These are phyloP conservation scores for Clarireedia hainanense DNA, from an alignment of 2,329 filamentous ascomycete species.

Conservation along the genomic window DNA sequence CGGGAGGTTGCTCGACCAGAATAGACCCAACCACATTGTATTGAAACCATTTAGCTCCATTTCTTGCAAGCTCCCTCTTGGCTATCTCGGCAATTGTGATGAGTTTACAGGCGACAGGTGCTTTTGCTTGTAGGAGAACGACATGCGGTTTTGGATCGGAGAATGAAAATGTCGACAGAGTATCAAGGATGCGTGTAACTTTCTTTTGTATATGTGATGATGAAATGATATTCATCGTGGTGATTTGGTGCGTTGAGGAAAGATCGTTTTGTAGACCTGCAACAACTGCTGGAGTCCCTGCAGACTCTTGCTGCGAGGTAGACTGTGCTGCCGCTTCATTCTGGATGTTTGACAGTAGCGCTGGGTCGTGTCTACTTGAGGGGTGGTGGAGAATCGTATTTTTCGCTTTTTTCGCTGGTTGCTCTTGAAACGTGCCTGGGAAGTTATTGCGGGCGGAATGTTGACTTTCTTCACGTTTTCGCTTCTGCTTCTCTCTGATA, in stretches of 20 bases:
- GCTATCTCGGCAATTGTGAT: slow-evolving; percentile 61
- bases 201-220: slow-evolving; percentile 46
- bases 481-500: background rate
- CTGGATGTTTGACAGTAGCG: background rate
- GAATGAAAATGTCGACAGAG: slow-evolving; percentile 19
- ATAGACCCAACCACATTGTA: slow-evolving; percentile 29
- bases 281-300: background rate
- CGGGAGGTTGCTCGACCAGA: slow-evolving; percentile 12
- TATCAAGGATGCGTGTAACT: slow-evolving; percentile 24
- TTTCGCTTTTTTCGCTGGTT: slow-evolving; percentile 4
- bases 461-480: slow-evolving; percentile 1
- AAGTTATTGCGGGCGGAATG: slow-evolving; percentile 1
- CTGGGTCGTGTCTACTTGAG: background rate
- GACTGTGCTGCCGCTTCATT: background rate
- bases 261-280: background rate
- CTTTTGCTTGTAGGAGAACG: slow-evolving; percentile 33
- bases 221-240: slow-evolving; percentile 47
- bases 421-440: slow-evolving; percentile 5
- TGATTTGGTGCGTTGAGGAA: slow-evolving; percentile 40
- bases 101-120: slow-evolving; percentile 48
- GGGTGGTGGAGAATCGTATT: background rate
- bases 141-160: slow-evolving; percentile 30
- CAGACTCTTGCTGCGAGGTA: background rate
- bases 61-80: slow-evolving; percentile 46
- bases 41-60: slow-evolving; percentile 35